Evolutionary conservation across 257 asterid genomes (phyloP), one percentile per base, ranked within the genome.

Genomic region (Scutellaria baicalensis): DNA sequence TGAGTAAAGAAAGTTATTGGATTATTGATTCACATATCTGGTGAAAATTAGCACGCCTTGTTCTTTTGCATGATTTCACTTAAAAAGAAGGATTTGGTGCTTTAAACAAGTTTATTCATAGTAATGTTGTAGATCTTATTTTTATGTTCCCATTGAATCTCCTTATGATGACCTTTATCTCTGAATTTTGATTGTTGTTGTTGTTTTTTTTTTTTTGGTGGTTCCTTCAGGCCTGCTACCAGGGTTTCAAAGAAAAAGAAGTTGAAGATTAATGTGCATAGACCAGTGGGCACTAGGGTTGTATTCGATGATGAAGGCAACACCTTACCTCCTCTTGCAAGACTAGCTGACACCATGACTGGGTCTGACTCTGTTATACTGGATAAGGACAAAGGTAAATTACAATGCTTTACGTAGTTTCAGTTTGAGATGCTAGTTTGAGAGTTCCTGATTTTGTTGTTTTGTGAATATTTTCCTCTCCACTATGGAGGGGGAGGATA

Each of bases 221-320:
- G 52, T 33, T 64, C 1, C 39, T 73, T 60, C 66, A 90, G 97
- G 85, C 82, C 84, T 68, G 82, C 76, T 21, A 87, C 92, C 17
- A 87, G 95, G 84, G 75, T 89, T 60, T 73, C 71, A 51, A 93
- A 90, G 95, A 87, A 88, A 62, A 93, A 90, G 86, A 93, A 90
- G 93, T 80, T 93, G 84, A 93, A 93, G 94, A 93, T 93, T 82
- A 90, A 88, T 69, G 55, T 80, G 77, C 90, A 89, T 78, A 85
- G 97, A 80, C 98, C 99, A 20, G 84, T 85, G 42, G 97, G 99
- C 49, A 85, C 87, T 7, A 82, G 96, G 89, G 92, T 94, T 79
- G 97, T 91, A 48, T 94, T 94, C 82, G 97, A 91, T 73, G 98
- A 94, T n/a, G 96, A 82, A 78, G 96, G 99, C 74, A 80, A 89